These are phyloP conservation scores for Tuber borchii DNA, from an alignment of 495 filamentous ascomycete genomes.

Conservation along the genomic window DNA sequence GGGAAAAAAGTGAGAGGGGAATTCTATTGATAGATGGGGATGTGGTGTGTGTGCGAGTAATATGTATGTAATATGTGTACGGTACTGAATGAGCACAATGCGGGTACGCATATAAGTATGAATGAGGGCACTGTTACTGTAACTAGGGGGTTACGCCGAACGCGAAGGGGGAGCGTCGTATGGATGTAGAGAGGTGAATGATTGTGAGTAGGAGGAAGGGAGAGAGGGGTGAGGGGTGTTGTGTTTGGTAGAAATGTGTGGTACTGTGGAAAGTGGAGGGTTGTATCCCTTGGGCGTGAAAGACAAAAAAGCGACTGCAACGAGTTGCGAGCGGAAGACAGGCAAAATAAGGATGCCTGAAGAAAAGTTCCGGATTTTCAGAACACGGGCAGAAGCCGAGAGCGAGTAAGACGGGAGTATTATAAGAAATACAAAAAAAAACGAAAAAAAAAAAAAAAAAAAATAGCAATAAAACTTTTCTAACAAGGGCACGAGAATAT, in stretches of 20 bases:
- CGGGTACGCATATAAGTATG: not conserved
- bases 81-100: not conserved
- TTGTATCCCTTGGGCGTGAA: not conserved
- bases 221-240: not conserved
- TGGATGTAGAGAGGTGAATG: not conserved
- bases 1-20: not conserved
- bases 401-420: not conserved
- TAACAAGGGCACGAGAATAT: not conserved
- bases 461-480: not conserved
- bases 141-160: constrained; percentile 9
- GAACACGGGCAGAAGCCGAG: not conserved
- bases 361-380: not conserved
- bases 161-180: constrained; percentile 10
- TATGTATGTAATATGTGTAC: not conserved
- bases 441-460: not conserved
- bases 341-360: not conserved
- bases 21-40: not conserved
- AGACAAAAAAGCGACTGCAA: not conserved
- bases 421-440: not conserved
- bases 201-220: not conserved
- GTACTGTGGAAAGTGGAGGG: constrained; percentile 7
- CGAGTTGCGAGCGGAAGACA: too few species aligned
- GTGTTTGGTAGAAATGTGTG: constrained; percentile 1
- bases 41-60: constrained; percentile 1
- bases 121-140: not conserved